Percentiles rank a stretch among this genome's conserved stretches.
These are phyloP conservation scores for Populus trichocarpa DNA, from an alignment of 441 rosid genomes.

Conservation along the genomic window DNA sequence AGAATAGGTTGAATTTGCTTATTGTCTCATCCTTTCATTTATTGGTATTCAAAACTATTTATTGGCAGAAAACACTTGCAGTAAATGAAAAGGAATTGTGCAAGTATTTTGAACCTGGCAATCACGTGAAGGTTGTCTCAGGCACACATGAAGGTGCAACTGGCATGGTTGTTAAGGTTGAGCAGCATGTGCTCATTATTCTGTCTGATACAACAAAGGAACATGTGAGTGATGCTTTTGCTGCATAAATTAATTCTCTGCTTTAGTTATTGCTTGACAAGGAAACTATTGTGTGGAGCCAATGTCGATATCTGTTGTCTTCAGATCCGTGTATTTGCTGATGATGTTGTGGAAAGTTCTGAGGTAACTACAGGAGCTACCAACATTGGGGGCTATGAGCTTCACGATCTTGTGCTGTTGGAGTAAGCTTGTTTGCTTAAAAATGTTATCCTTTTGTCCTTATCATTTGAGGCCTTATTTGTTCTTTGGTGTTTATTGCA, in stretches of 20 bases:
- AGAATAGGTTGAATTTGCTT: too few species aligned
- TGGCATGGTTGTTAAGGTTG: slow-evolving; percentile 98
- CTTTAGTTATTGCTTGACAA: not conserved
- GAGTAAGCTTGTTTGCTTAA: slow-evolving; percentile 54
- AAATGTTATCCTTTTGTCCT: slow-evolving; percentile 6
- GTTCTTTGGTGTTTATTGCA: slow-evolving; percentile 34
- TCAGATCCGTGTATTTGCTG: slow-evolving; percentile 93
- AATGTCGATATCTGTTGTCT: slow-evolving; percentile 7
- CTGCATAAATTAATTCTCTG: not conserved
- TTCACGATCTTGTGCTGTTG: slow-evolving; percentile 88
- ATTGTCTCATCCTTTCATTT: not conserved
- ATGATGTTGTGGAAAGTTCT: slow-evolving; percentile 95
- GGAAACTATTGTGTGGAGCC: not conserved
- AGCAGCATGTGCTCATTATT: slow-evolving; percentile 90
- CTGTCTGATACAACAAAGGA: slow-evolving; percentile 95
- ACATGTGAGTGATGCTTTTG: slow-evolving; percentile 54
- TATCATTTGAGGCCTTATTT: slow-evolving; percentile 18
- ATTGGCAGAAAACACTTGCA: slow-evolving; percentile 76
- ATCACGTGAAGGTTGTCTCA: slow-evolving; percentile 93
- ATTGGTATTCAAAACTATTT: slow-evolving; percentile 18
- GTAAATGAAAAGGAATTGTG: slow-evolving; percentile 87
- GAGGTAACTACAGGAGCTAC: slow-evolving; percentile 95
- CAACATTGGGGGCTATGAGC: slow-evolving; percentile 90
- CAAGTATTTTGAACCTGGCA: slow-evolving; percentile 97
- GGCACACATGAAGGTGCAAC: slow-evolving; percentile 96